Base-by-base conservation (phyloP, 805 yeast genomes). In the Yamadazyma takamatsuzukensis region DNA sequence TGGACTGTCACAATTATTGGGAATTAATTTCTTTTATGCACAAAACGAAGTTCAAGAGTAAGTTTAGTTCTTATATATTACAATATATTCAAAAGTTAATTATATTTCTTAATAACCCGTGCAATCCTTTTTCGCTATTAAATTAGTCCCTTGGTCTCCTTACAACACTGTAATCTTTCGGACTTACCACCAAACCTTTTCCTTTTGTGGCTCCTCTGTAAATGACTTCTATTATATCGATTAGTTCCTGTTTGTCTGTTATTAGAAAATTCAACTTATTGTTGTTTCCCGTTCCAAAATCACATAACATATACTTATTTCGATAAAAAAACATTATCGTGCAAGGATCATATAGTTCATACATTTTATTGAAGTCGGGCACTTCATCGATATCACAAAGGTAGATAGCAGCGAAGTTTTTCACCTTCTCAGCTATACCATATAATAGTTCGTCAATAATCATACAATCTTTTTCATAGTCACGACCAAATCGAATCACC, bases 291-390 rank as follows among this genome's bases (percentile, higher is more conserved):
- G 97, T 93, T 2, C 98, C 98, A 57, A 89, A 88, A 65, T 93
- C 98, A 59, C 96, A 86, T 94, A 93, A 79, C 95, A 90, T 89
- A 57, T 90, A 97, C 55, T 87, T 83, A 61, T 90, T 90, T 32
- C 94, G 68, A 61, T 74, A 87, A 57, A 93, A 90, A 53, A 90
- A 89, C 97, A 93, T 93, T 32, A 93, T 68, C 27, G 95, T 80
- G 70, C 86, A 75, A 11, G 96, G 94, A 48, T 89, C 97, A 52
- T 80, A 84, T 27, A 88, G 61, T 53, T 87, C 96, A 54, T 88
- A 88, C 90, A 87, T 85, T 50, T 76, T 70, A 46, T 59, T 90
- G 61, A 93, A 93, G 48, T 88, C 98, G 0, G 90, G 85, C 0
- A 93, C 98, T 47, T 80, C 77, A 38, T 79, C 85, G 8, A 81